These are phyloP conservation scores for Kalmusia sp. DNA, from an alignment of 2,329 filamentous ascomycete genomes.

Conservation along the genomic window DNA sequence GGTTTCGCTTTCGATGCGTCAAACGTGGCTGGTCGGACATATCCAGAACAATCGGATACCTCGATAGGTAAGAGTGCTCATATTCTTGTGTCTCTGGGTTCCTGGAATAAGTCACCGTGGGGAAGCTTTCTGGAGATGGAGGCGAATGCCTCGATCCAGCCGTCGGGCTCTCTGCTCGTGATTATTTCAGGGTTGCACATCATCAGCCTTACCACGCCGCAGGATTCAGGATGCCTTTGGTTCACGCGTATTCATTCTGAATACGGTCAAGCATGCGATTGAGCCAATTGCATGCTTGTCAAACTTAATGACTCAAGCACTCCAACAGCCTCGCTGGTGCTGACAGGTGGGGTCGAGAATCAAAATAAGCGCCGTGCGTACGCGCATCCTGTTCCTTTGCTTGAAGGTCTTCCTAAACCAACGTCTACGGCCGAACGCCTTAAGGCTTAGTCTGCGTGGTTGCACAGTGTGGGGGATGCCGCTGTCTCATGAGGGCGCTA, in stretches of 20 bases:
- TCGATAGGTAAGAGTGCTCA: neutral
- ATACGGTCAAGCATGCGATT: neutral
- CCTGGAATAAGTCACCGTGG: neutral
- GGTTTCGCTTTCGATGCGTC: conserved; percentile 83
- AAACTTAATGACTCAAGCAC: neutral
- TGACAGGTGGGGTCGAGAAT: conserved; percentile 3
- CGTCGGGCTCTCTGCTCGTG: neutral
- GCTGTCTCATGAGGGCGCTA: conserved; percentile 17
- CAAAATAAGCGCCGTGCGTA: conserved; percentile 3
- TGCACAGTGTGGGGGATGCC: conserved; percentile 1
- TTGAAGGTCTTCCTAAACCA: neutral
- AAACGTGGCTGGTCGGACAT: conserved; percentile 69
- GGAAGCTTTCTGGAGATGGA: neutral
- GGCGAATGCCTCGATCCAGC: neutral
- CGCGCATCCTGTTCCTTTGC: neutral
- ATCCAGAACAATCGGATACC: conserved; percentile 49
- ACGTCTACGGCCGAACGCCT: neutral
- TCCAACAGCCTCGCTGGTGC: neutral
- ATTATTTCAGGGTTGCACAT: neutral
- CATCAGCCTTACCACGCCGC: neutral
- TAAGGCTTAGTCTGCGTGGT: conserved; percentile 2
- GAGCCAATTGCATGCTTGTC: neutral
- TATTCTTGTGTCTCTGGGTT: too few relatives aligned
- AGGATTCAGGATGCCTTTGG: neutral
- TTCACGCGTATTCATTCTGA: neutral